phyloP scores from a whole-genome alignment of 1,139 yeast species.

The Candida sp. region DNA sequence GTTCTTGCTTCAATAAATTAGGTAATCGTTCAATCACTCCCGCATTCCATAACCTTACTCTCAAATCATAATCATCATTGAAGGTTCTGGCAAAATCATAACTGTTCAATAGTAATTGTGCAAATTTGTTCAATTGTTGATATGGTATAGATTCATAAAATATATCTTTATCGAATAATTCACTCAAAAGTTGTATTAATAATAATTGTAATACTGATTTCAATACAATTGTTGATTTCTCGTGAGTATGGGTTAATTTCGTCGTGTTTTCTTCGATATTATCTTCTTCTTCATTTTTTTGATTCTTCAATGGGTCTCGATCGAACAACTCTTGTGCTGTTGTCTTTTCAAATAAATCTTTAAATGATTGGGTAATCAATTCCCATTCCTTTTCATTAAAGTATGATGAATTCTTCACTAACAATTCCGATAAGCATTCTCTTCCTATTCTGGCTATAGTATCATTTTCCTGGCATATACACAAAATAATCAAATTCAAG shows the following conservation, averaged over 20 bases:
- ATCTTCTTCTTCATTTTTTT: conserved; percentile 6
- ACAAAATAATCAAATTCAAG: conserved; percentile 71
- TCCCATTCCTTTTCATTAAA: conserved; percentile 72
- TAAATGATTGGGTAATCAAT: conserved; percentile 62
- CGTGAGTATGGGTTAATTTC: conserved; percentile 32
- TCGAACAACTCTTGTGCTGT: conserved; percentile 84
- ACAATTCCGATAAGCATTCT: conserved; percentile 76
- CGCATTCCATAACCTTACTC: conserved; percentile 86
- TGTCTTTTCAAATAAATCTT: conserved; percentile 69
- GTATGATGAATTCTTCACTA: conserved; percentile 66
- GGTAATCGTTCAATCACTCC: conserved; percentile 94
- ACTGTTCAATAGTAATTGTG: conserved; percentile 60
- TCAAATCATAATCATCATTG: conserved; percentile 82
- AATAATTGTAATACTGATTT: conserved; percentile 88
- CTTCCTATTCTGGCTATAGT: conserved; percentile 95
- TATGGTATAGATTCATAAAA: conserved; percentile 74
- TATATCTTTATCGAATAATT: conserved; percentile 65
- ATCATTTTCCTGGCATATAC: conserved; percentile 96
- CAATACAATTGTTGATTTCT: conserved; percentile 80
- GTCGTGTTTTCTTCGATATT: conserved; percentile 16
- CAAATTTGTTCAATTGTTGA: conserved; percentile 53
- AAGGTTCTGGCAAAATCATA: conserved; percentile 82
- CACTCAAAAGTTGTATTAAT: conserved; percentile 84
- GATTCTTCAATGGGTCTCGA: conserved; percentile 53
- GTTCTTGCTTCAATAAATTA: conserved; percentile 86